These are phyloP conservation scores for Psidium guajava DNA, from an alignment of 345 rosid species.

Conservation along the genomic window DNA sequence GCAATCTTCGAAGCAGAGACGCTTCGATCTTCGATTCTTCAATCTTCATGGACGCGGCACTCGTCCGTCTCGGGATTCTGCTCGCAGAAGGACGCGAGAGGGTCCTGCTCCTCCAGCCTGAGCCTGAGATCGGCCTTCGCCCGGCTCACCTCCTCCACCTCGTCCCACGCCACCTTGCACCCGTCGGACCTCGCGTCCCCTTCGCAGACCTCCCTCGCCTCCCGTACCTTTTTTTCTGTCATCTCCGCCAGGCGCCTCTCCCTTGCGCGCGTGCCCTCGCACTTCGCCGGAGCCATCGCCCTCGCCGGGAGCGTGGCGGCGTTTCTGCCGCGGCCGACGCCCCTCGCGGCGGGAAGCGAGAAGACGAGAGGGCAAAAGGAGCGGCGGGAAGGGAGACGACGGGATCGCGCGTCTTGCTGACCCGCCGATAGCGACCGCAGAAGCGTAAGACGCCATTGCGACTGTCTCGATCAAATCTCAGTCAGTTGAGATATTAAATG, in stretches of 20 bases:
- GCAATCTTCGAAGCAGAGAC: neutral
- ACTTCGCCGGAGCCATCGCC: constrained; percentile 31
- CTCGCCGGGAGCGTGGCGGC: neutral
- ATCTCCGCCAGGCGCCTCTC: constrained; percentile 52
- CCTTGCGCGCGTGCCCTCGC: constrained; percentile 62
- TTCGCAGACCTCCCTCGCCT: constrained; percentile 61
- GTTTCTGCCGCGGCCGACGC: neutral
- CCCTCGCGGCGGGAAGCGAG: neutral
- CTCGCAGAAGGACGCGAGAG: constrained; percentile 60
- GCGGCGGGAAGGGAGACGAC: constrained; percentile 7
- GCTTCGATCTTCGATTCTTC: neutral
- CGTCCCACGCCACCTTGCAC: constrained; percentile 93
- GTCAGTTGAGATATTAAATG: neutral
- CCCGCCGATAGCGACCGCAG: neutral
- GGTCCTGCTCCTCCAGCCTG: constrained; percentile 37
- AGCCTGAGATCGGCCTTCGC: constrained; percentile 70
- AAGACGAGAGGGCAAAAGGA: constrained; percentile 36
- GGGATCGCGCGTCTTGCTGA: neutral
- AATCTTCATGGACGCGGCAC: constrained; percentile 59
- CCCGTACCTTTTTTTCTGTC: constrained; percentile 63
- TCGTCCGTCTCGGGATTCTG: constrained; percentile 77
- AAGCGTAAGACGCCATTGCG: neutral
- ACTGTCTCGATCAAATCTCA: neutral
- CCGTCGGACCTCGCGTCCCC: constrained; percentile 42
- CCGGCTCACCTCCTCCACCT: constrained; percentile 84